Conservation (phyloP, 2,329 filamentous ascomycete genomes). For the Rhynchosporium graminicola region DNA sequence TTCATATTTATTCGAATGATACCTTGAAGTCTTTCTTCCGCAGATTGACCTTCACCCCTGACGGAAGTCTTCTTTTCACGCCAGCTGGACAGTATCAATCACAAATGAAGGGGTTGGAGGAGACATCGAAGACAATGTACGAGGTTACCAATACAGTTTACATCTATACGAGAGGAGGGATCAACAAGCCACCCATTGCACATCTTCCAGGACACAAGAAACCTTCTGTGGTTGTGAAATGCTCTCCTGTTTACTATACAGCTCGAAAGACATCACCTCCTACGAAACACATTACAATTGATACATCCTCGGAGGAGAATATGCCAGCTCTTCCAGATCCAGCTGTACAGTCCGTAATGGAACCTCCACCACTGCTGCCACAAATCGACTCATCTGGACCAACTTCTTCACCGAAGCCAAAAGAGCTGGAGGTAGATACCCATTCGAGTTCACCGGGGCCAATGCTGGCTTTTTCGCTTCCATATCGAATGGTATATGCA, state of each 20-base stretch:
- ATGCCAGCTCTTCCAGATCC: conserved; percentile 85
- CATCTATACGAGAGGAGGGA: conserved; percentile 92
- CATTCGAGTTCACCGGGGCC: conserved; percentile 53
- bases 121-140: conserved; percentile 71
- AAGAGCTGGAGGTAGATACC: conserved; percentile 46
- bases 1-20: conserved; percentile 93
- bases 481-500: conserved; percentile 93
- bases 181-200: conserved; percentile 94
- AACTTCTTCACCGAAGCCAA: conserved; percentile 50
- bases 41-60: conserved; percentile 88
- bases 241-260: conserved; percentile 87
- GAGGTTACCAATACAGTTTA: conserved; percentile 97
- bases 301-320: conserved; percentile 87
- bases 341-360: conserved; percentile 68
- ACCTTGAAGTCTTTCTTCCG: conserved; percentile 97
- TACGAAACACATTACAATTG: conserved; percentile 90
- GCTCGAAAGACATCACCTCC: conserved; percentile 66
- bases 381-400: conserved; percentile 53
- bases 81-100: conserved; percentile 95
- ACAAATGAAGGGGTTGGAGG: conserved; percentile 62
- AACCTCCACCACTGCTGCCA: conserved; percentile 68
- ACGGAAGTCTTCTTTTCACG: conserved; percentile 90
- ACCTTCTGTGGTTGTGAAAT: conserved; percentile 92
- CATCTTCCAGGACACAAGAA: conserved; percentile 98
- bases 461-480: conserved; percentile 75